Percentiles rank a stretch among this genome's conserved stretches.
phyloP scores from a whole-genome alignment of 2,329 filamentous ascomycete genomes.

The Clonostachys chloroleuca region DNA sequence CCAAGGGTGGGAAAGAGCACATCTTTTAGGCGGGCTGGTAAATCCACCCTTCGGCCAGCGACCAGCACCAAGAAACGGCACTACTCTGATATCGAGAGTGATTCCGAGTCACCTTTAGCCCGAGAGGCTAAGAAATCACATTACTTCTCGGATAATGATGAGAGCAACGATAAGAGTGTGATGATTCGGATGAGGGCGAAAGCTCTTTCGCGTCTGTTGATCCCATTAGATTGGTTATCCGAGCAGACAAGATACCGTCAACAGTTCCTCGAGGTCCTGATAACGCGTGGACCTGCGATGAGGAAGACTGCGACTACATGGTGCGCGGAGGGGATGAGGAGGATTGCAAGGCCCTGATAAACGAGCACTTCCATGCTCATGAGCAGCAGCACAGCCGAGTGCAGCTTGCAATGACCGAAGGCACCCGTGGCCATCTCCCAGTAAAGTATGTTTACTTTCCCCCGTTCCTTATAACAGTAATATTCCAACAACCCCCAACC shows the following conservation, averaged over 20 bases:
- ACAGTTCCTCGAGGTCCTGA: conserved; percentile 48
- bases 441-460: conserved; percentile 46
- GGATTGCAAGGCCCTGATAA: conserved; percentile 49
- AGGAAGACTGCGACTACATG: conserved; percentile 59
- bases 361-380: conserved; percentile 56
- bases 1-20: conserved; percentile 17
- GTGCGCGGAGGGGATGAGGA: conserved; percentile 58
- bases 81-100: conserved; percentile 29
- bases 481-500: conserved; percentile 6
- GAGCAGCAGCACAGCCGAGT: conserved; percentile 46
- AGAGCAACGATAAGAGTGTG: conserved; percentile 22
- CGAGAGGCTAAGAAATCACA: conserved; percentile 27
- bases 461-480: conserved; percentile 23
- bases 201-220: conserved; percentile 1
- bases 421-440: conserved; percentile 46
- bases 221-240: conserved; percentile 37
- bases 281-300: conserved; percentile 62
- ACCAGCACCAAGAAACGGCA: conserved; percentile 37
- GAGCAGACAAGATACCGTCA: conserved; percentile 44
- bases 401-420: conserved; percentile 51
- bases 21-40: conserved; percentile 32
- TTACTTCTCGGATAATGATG: conserved; percentile 20
- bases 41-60: conserved; percentile 36
- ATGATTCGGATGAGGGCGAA: conserved; percentile 10
- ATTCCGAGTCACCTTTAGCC: conserved; percentile 25